Evolutionary conservation across 441 rosid genomes (phyloP).

Genomic region (Francoa sonchifolia): DNA sequence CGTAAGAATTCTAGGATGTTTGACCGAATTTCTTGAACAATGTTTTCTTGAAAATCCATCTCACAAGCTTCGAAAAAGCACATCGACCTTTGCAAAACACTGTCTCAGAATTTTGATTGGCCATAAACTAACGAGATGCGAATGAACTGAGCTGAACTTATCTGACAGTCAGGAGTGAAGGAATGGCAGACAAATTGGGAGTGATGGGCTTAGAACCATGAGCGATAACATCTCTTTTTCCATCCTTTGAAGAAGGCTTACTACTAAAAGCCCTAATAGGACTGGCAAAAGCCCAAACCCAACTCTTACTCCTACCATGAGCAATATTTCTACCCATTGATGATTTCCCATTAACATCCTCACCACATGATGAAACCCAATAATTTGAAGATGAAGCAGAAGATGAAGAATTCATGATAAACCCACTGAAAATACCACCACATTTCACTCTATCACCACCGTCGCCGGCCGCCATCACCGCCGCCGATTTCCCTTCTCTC

Average conservation of each 20-base stretch:
- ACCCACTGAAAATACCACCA: conserved; percentile 90
- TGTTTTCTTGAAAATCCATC: too few species aligned
- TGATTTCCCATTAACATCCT: conserved; percentile 32
- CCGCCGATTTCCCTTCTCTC: conserved; percentile 60
- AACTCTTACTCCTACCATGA: conserved; percentile 40
- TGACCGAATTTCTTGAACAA: too few species aligned
- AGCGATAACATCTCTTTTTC: conserved; percentile 34
- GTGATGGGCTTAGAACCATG: conserved; percentile 14
- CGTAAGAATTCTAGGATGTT: too few species aligned
- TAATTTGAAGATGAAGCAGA: conserved; percentile 67
- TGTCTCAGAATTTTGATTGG: too few species aligned
- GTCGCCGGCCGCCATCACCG: conserved; percentile 43
- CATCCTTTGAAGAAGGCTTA: conserved; percentile 31
- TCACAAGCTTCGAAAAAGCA: too few species aligned
- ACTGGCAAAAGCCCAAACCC: conserved; percentile 88
- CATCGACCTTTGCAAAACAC: too few species aligned
- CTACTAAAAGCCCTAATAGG: conserved; percentile 85
- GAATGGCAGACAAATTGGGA: conserved; percentile 57
- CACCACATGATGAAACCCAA: conserved; percentile 55
- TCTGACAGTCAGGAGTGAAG: conserved; percentile 63
- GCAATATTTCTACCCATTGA: conserved; percentile 10
- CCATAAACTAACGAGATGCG: too few species aligned
- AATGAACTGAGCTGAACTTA: too few species aligned
- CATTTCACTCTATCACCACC: conserved; percentile 72
- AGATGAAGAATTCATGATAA: conserved; percentile 59